Conservation (phyloP, 192 early-diverging fungal species). For the Linnemannia elongata region DNA sequence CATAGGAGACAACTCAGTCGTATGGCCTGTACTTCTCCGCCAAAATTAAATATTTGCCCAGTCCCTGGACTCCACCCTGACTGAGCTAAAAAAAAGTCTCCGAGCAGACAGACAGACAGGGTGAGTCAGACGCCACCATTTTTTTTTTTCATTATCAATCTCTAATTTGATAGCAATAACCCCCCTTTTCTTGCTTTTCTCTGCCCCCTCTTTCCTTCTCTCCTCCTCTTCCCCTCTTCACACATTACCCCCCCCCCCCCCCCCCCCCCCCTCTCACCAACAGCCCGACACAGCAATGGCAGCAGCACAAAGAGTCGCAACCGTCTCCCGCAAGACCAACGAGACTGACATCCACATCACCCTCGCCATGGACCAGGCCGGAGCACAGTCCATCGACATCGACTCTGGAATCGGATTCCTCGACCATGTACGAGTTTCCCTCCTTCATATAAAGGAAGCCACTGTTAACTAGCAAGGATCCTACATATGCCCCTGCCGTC, state of each 20-base stretch:
- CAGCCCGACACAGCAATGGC: slow-evolving; percentile 19
- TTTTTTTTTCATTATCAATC: not conserved
- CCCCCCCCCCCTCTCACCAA: not conserved
- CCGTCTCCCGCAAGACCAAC: slow-evolving; percentile 88
- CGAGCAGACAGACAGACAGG: not conserved
- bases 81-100: slow-evolving; percentile 7
- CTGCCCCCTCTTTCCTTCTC: not conserved
- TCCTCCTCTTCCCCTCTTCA: not conserved
- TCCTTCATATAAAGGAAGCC: not conserved
- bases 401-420: slow-evolving; percentile 97
- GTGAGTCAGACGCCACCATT: slow-evolving; percentile 29
- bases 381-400: slow-evolving; percentile 81
- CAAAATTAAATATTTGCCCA: not conserved
- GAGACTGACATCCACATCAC: slow-evolving; percentile 91
- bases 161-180: not conserved
- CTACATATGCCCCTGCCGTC: not conserved
- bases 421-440: slow-evolving; percentile 79
- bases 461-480: not conserved
- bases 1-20: not conserved
- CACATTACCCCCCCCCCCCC: not conserved
- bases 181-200: not conserved
- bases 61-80: not conserved
- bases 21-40: not conserved
- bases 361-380: slow-evolving; percentile 73
- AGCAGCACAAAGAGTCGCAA: slow-evolving; percentile 61